Base-by-base conservation (phyloP, 148 eudicot species). In the Cornus florida region DNA sequence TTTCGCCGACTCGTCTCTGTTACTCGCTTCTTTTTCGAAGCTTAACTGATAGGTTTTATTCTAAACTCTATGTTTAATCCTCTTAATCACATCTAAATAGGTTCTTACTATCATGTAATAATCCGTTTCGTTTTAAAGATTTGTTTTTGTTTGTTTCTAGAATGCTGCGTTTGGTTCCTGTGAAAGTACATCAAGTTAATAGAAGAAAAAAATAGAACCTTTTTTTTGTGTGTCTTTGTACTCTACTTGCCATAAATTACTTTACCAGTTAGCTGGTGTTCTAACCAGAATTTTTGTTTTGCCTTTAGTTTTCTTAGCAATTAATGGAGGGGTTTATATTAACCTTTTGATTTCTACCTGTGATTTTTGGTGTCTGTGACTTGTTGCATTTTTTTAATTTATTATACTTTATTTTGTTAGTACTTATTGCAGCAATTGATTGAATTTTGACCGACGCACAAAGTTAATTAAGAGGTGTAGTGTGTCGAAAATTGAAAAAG, bases 91-190 rank as follows among this genome's bases (percentile, higher is more conserved):
- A 48, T 48, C 10, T 48, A 48, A 48, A 28, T 28, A 28, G 28
- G 28, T 48, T 48, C 53, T 48, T 7, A 8, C 53, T 48, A 7
- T 48, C 9, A 48, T 48, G 53, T 48, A 8, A 48, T 5, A 4
- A 4, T 7, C 53, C 53, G 53, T 48, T 48, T 48, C 53, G 10
- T 48, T 48, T 48, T 48, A 48, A 48, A 11, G 12, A 11, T 7
- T 3, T 48, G 0, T 33, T 10, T 1, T 14, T 10, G 22, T 60
- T 32, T 32, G 8, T 19, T 11, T 46, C 64, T 35, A 48, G 69
- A 62, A 60, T 75, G 64, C 64, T 67, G 77, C 69, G 33, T 75
- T 62, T 62, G 12, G 22, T 46, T 71, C n/a, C 6, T 53, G 38
- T 48, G 64, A 48, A 28, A 48, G 38, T 72, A 23, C 16, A 50